Base-by-base conservation (phyloP, 352 stramenopile genomes). In the Peronospora destructor region DNA sequence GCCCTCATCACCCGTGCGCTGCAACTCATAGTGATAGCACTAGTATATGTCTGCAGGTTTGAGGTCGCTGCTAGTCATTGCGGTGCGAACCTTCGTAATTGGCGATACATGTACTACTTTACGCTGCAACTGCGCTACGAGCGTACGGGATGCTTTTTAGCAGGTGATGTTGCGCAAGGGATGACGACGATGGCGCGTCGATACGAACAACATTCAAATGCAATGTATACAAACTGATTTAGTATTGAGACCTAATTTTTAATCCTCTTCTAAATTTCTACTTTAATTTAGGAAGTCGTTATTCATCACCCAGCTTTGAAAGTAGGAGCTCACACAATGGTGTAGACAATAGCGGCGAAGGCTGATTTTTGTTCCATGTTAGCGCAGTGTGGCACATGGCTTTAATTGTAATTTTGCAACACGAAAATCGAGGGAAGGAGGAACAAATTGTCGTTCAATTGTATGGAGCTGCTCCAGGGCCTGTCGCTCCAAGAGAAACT, bases 401-500 rank as follows among this genome's bases (percentile, higher is more conserved):
- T 34, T 35, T 36, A 6, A 36, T 17, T 5, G 1, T 16, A 16
- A 0, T 36, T 16, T 36, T 16, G 10, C 32, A 36, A 36, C 8
- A 36, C 4, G 17, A 16, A 16, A 16, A 3, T 6, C 23, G 4
- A 39, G 26, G n/a, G n/a, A n/a, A n/a, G n/a, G n/a, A n/a, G n/a
- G 19, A 19, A 19, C 37, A 53, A 54, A 49, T 26, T 36, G 45
- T 55, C 29, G 33, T 45, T 33, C 29, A 14, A 28, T 36, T 2
- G n/a, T n/a, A 36, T 36, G 30, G 52, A 50, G 45, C 32, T 64
- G 53, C 66, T 76, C 29, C 53, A 58, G 51, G 46, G 36, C 59
- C 61, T 84, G 40, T 83, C 75, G 41, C 67, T 84, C 41, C 64
- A 86, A n/a, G 77, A 86, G 64, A 85, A 84, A 41, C 69, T 89